phyloP scores from a whole-genome alignment of 2,329 filamentous ascomycete genomes.

The Apiospora hydei region DNA sequence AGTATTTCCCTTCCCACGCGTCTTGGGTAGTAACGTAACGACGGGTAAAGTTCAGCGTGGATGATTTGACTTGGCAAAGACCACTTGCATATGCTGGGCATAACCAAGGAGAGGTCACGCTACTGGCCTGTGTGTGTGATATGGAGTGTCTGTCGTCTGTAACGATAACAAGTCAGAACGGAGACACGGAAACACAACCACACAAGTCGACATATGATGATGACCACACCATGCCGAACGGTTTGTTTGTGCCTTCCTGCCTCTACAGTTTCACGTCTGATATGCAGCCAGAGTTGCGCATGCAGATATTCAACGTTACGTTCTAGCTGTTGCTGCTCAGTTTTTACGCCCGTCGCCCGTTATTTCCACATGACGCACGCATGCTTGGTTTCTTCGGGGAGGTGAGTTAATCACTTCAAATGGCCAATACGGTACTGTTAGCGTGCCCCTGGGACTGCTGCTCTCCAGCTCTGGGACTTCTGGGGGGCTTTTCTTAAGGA shows the following conservation, averaged over 20 bases:
- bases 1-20: constrained; percentile 4
- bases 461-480: too few relatives aligned
- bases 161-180: constrained; percentile 6
- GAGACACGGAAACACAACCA: too few relatives aligned
- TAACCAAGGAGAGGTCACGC: neutral
- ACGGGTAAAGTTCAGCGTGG: neutral
- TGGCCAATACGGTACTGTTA: constrained; percentile 8
- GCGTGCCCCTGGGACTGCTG: neutral
- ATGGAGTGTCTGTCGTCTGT: neutral
- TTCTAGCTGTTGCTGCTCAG: neutral
- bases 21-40: constrained; percentile 9
- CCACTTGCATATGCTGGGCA: neutral
- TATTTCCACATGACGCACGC: constrained; percentile 8
- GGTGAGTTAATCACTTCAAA: neutral
- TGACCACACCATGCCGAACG: constrained; percentile 12
- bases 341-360: neutral
- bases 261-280: neutral
- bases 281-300: neutral
- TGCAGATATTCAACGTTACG: neutral
- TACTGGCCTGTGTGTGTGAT: neutral
- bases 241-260: neutral
- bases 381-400: neutral
- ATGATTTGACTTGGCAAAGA: neutral
- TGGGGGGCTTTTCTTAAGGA: neutral
- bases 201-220: neutral